A percentile compares a stretch with the other conserved stretches of the same genome.
These are phyloP conservation scores for Verticillium albo-atrum DNA, from an alignment of 2,329 filamentous ascomycete species.

Conservation along the genomic window DNA sequence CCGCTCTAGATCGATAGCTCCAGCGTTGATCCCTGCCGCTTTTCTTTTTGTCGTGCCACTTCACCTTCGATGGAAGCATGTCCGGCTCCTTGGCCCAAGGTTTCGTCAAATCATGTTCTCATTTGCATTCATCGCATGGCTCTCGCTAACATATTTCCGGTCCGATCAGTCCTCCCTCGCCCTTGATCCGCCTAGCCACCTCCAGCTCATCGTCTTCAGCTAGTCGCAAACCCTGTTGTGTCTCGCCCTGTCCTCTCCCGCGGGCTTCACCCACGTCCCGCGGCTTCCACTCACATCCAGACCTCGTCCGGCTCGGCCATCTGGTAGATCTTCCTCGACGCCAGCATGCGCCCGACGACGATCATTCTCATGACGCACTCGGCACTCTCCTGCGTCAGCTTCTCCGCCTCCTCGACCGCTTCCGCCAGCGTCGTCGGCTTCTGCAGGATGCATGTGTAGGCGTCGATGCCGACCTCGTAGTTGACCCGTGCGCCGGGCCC, in stretches of 20 bases:
- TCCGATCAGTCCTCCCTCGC: not conserved
- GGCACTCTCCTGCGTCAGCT: constrained; percentile 24
- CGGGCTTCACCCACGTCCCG: too few relatives aligned
- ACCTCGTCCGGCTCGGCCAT: constrained; percentile 1
- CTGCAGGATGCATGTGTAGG: constrained; percentile 27
- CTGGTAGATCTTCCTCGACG: constrained; percentile 3
- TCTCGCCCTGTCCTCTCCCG: too few relatives aligned
- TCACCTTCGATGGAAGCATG: not conserved
- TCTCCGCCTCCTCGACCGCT: constrained; percentile 23
- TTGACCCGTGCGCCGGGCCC: constrained; percentile 26
- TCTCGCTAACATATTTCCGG: not conserved
- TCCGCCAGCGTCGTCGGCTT: constrained; percentile 24
- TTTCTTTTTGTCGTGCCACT: not conserved
- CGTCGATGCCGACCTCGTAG: constrained; percentile 27
- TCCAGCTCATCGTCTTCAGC: too few relatives aligned
- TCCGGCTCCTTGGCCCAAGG: not conserved
- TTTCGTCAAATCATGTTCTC: not conserved
- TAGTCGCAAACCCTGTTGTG: too few relatives aligned
- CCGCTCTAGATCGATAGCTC: not conserved
- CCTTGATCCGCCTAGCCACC: not conserved
- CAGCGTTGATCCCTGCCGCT: not conserved
- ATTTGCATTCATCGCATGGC: not conserved
- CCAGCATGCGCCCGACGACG: constrained; percentile 23
- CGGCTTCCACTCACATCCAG: constrained; percentile 1
- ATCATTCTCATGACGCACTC: constrained; percentile 28